phyloP scores from a whole-genome alignment of 164 flowering plant species.

The Chimonanthus salicifolius region DNA sequence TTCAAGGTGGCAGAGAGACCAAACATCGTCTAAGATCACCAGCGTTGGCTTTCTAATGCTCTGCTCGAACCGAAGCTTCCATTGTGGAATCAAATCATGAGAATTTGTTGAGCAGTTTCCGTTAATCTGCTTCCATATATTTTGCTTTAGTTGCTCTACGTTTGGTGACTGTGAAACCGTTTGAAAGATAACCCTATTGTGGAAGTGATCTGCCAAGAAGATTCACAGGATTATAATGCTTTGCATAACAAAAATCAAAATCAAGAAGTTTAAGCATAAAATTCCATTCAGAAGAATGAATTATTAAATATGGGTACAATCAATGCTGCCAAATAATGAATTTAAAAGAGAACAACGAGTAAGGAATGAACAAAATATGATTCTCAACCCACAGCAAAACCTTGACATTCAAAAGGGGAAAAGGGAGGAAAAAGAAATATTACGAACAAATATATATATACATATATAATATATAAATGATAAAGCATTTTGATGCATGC shows the following conservation, averaged over 20 bases:
- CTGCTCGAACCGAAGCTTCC: conserved; percentile 24
- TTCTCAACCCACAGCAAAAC: not conserved
- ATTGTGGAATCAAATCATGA: conserved; percentile 22
- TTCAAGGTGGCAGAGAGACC: conserved; percentile 44
- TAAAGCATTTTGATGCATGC: not conserved
- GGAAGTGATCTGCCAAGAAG: conserved; percentile 43
- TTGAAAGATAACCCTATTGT: conserved; percentile 45
- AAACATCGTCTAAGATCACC: conserved; percentile 71
- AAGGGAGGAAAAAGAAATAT: no score
- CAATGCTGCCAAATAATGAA: not conserved
- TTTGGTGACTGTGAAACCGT: conserved; percentile 78
- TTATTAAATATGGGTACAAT: not conserved
- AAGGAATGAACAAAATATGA: not conserved
- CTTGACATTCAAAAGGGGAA: not conserved
- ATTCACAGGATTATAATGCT: conserved; percentile 7
- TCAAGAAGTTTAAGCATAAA: not conserved
- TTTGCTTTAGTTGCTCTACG: conserved; percentile 42
- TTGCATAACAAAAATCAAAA: not conserved
- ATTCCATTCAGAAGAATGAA: not conserved
- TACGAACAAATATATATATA: not conserved
- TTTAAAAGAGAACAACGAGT: not conserved
- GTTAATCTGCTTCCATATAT: conserved; percentile 34
- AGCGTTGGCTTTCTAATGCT: conserved; percentile 20
- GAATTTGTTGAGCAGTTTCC: conserved; percentile 19
- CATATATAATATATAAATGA: not conserved